A percentile compares a stretch with the other conserved stretches of the same genome.
These are phyloP conservation scores for Acaromyces ingoldii DNA, from an alignment of 1,284 basidiomycete species.

Conservation along the genomic window DNA sequence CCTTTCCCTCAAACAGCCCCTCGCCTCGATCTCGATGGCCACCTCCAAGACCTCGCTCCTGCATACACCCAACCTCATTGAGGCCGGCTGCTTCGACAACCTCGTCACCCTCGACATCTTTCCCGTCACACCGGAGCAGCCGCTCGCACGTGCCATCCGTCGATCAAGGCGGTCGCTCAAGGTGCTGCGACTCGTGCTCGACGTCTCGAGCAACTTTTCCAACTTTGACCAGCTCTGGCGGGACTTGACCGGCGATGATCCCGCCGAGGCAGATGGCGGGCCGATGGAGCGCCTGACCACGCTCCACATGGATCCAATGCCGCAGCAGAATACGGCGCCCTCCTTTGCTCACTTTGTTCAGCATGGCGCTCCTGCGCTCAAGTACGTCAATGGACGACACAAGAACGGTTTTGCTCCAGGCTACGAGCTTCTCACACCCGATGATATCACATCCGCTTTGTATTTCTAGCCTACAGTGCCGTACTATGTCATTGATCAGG, in stretches of 20 bases:
- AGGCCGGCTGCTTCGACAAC: constrained; percentile 4
- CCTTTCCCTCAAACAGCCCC: constrained; percentile 3
- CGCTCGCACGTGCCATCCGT: constrained; percentile 6
- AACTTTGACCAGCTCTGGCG: constrained; percentile 14
- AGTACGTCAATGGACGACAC: constrained; percentile 6
- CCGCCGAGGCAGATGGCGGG: neutral
- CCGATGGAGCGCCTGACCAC: constrained; percentile 1
- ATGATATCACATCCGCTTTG: constrained; percentile 1
- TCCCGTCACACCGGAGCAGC: constrained; percentile 14
- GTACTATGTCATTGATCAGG: too few relatives aligned
- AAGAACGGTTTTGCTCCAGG: neutral
- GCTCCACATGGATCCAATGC: constrained; percentile 12
- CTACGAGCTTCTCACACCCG: neutral
- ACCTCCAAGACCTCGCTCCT: constrained; percentile 15
- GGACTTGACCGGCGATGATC: constrained; percentile 3
- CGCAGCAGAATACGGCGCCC: constrained; percentile 15
- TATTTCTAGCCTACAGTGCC: too few relatives aligned
- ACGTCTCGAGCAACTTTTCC: constrained; percentile 10
- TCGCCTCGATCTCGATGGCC: constrained; percentile 4
- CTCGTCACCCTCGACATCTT: constrained; percentile 13
- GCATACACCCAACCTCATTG: constrained; percentile 8
- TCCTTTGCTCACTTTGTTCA: constrained; percentile 12
- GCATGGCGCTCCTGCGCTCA: neutral
- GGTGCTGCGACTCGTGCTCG: constrained; percentile 6
- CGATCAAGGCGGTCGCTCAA: constrained; percentile 1